Conservation (phyloP, 352 stramenopile genomes). For the Pythium rishiriense region DNA sequence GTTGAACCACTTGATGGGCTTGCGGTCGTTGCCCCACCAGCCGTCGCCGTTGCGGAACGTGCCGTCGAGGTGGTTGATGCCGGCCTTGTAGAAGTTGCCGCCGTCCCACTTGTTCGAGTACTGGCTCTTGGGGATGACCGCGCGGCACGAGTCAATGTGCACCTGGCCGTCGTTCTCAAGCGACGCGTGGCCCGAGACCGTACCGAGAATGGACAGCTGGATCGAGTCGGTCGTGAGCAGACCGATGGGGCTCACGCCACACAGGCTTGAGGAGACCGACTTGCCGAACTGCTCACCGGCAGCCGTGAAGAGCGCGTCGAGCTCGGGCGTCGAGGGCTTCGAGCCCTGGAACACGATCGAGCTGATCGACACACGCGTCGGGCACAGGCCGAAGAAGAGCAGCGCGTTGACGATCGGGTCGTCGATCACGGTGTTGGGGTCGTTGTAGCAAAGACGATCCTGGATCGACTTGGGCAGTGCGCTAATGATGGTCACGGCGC, state of each 20-base stretch:
- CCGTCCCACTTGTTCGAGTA: slow-evolving; percentile 24
- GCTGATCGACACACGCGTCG: slow-evolving; percentile 3
- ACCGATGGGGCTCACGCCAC: slow-evolving; percentile 33
- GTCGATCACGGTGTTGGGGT: slow-evolving; percentile 11
- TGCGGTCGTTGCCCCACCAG: slow-evolving; percentile 28
- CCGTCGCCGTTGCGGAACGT: slow-evolving; percentile 30
- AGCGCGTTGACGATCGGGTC: slow-evolving; percentile 14
- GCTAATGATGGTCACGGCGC: slow-evolving; percentile 20
- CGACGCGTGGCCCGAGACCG: slow-evolving; percentile 7
- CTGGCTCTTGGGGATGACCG: not conserved
- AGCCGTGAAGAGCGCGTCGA: slow-evolving; percentile 19
- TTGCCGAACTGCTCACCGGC: slow-evolving; percentile 7
- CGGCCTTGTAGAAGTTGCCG: slow-evolving; percentile 29
- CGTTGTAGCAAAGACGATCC: slow-evolving; percentile 21
- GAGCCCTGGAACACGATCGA: slow-evolving; percentile 12
- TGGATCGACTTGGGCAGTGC: slow-evolving; percentile 11
- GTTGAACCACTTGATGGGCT: slow-evolving; percentile 41
- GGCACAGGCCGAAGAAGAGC: slow-evolving; percentile 15
- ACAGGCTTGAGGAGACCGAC: slow-evolving; percentile 24
- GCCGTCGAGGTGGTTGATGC: slow-evolving; percentile 35
- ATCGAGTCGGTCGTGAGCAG: slow-evolving; percentile 27
- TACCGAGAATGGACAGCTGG: slow-evolving; percentile 7
- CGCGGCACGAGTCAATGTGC: slow-evolving; percentile 25
- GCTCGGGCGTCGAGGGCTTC: slow-evolving; percentile 2
- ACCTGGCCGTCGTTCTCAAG: slow-evolving; percentile 33